Base-by-base conservation (phyloP, 768 basidiomycete species). In the Phallus indusiatus region DNA sequence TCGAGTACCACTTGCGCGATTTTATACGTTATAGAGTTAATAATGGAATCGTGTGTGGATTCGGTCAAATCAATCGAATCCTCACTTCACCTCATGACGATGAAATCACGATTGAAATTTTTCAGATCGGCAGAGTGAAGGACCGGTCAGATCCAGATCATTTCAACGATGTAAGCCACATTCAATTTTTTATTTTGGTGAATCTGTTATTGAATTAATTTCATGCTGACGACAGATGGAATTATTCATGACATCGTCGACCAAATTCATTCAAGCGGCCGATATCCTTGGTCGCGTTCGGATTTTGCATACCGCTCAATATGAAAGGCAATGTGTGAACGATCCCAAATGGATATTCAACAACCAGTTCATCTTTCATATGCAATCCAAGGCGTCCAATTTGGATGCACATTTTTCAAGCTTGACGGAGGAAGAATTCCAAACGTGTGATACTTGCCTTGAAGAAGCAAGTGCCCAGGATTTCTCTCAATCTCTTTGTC, bases 11-110 rank as follows among this genome's bases (percentile, higher is more conserved):
- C 49, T 16, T 8, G 22, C 28, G 8, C 37, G 57, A 59, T 20
- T 59, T 52, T 37, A 59, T 59, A 34, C 57, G 57, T 34, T 59
- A 59, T 52, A 21, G 52, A 59, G 47, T 35, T 9, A 36, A 17
- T 7, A 33, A 52, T 51, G 28, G 37, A 20, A 10, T 59, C 12
- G 28, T 34, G 28, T 59, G 57, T 42, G 49, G 47, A 11, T 21
- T 59, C 20, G 57, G 57, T 10, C 57, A 59, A 34, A 52, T 59
- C 14, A 42, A 52, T 18, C 35, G 21, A 5, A 9, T 51, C 50
- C 16, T 10, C 34, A 6, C 5, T 10, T 8, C 17, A 1, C 50
- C 50, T 20, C 20, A 36, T 18, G 18, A 59, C 17, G 47, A 16
- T 22, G 50, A 51, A 14, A 5, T 59, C 21, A 2, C 16, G 4